Conservation (phyloP, 2,329 filamentous ascomycete genomes). For the Alternaria dauci region DNA sequence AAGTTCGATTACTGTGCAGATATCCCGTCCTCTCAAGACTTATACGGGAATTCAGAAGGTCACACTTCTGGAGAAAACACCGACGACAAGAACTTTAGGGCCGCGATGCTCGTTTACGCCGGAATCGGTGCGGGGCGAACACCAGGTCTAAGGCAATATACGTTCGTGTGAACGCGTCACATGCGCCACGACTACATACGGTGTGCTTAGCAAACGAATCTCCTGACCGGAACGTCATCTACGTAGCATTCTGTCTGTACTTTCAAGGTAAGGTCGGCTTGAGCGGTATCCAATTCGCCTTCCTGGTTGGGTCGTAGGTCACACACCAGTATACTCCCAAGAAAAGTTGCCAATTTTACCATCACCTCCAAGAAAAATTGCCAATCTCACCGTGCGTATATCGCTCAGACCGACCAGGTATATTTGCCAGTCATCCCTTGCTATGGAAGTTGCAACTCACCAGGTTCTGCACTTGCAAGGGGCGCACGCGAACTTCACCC, state of each 20-base stretch:
- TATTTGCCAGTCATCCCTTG: slow-evolving; percentile 8
- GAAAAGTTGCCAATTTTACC: slow-evolving; percentile 10
- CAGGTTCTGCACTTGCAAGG: slow-evolving; percentile 19
- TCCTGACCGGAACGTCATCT: neutral
- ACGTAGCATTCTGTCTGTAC: neutral
- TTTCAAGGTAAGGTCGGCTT: neutral
- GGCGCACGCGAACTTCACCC: neutral
- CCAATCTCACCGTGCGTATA: slow-evolving; percentile 13
- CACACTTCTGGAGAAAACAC: neutral
- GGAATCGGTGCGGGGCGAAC: neutral
- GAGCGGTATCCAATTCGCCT: neutral
- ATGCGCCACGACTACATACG: slow-evolving; percentile 1
- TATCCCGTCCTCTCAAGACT: neutral
- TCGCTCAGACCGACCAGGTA: slow-evolving; percentile 15
- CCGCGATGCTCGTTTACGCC: neutral
- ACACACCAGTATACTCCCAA: slow-evolving; percentile 11
- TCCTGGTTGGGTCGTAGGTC: slow-evolving; percentile 5
- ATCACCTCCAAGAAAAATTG: slow-evolving; percentile 7
- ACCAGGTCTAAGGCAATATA: neutral
- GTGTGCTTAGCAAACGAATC: neutral
- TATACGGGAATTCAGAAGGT: neutral
- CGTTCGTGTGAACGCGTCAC: slow-evolving; percentile 4
- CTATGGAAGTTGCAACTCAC: slow-evolving; percentile 8
- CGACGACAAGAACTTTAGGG: neutral
- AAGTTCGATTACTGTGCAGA: neutral